A percentile compares a stretch with the other conserved stretches of the same genome.
These are phyloP conservation scores for Quercus cerris DNA, from an alignment of 306 rosid species.

Conservation along the genomic window DNA sequence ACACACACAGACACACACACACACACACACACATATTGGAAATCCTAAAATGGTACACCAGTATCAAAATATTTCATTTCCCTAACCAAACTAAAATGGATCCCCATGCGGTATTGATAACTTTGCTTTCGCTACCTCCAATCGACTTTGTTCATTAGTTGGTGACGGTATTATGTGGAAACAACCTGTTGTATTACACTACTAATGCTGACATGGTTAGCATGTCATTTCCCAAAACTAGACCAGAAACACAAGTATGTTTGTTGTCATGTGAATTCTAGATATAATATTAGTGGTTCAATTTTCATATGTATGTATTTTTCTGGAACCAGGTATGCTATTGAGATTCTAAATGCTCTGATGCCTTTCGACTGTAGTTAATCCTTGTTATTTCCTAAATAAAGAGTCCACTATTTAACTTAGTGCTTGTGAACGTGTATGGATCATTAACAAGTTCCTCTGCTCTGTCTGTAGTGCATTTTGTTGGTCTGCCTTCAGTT, in stretches of 20 bases:
- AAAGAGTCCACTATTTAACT: not conserved
- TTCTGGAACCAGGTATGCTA: not conserved
- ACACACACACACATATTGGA: no score
- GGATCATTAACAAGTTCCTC: not conserved
- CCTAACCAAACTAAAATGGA: no score
- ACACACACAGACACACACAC: no score
- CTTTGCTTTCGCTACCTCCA: not conserved
- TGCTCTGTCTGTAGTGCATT: not conserved
- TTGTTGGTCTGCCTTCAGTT: not conserved
- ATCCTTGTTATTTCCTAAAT: not conserved
- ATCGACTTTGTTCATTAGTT: not conserved
- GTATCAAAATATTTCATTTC: no score
- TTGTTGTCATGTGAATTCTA: not conserved
- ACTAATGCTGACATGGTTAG: not conserved
- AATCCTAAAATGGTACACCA: no score
- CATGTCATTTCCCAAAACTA: not conserved
- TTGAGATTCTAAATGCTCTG: not conserved
- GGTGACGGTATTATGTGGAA: not conserved
- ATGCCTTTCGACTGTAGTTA: not conserved
- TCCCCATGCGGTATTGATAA: no score
- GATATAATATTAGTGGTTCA: not conserved
- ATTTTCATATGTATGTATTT: not conserved
- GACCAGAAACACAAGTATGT: not conserved
- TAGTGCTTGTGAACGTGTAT: not conserved
- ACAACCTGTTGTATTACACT: not conserved